Conservation (phyloP, 2,329 filamentous ascomycete species). For the Taxawa tesnikishii region DNA sequence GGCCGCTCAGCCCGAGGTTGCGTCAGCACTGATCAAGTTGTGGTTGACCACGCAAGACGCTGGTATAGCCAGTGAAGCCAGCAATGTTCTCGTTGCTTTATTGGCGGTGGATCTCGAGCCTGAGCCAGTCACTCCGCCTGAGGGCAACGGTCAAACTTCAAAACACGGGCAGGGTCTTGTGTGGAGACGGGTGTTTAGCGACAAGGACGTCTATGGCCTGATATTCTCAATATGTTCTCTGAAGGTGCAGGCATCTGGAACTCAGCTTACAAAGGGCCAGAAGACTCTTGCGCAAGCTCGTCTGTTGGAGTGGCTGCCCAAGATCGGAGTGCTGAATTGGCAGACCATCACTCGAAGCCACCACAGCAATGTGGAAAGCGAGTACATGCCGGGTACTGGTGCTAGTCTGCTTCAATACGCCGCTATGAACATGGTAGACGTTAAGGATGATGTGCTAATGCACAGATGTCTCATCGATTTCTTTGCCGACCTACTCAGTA, state of each 20-base stretch:
- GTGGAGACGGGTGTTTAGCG: slow-evolving; percentile 50
- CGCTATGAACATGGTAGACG: slow-evolving; percentile 43
- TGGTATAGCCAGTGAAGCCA: slow-evolving; percentile 41
- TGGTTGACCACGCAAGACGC: slow-evolving; percentile 47
- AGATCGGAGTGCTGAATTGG: slow-evolving; percentile 43
- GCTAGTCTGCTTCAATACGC: slow-evolving; percentile 43
- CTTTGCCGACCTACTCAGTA: slow-evolving; percentile 39
- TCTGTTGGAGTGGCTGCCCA: slow-evolving; percentile 45
- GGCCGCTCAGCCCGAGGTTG: slow-evolving; percentile 42
- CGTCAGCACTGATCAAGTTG: slow-evolving; percentile 41
- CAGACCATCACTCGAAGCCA: slow-evolving; percentile 38
- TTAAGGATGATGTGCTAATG: slow-evolving; percentile 44
- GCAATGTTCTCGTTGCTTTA: slow-evolving; percentile 39
- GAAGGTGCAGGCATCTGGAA: slow-evolving; percentile 20
- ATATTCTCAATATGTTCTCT: slow-evolving; percentile 45
- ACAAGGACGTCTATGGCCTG: slow-evolving; percentile 44
- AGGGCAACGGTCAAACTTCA: slow-evolving; percentile 18
- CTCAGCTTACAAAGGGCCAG: slow-evolving; percentile 34
- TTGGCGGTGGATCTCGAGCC: slow-evolving; percentile 36
- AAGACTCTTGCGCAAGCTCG: slow-evolving; percentile 49
- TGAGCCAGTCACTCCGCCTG: too few species aligned
- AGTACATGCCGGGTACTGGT: slow-evolving; percentile 20
- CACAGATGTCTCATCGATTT: slow-evolving; percentile 48
- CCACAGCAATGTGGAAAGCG: slow-evolving; percentile 37
- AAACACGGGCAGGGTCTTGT: slow-evolving; percentile 39